Percentiles rank a stretch among this genome's conserved stretches.
Conservation (phyloP, 805 yeast genomes). For the Tetrapisispora taiwanensis region DNA sequence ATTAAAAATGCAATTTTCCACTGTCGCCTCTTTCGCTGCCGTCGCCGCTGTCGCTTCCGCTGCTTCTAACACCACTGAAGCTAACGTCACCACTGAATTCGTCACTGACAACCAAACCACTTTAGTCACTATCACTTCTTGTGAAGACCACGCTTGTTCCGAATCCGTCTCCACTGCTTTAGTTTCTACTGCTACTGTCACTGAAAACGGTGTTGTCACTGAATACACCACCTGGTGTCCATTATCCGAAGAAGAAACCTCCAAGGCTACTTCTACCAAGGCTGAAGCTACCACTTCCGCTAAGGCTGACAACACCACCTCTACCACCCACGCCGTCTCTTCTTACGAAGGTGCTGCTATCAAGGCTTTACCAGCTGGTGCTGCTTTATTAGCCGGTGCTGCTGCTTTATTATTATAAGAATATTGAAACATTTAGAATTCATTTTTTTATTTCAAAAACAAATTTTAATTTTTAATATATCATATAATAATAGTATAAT, state of each 20-base stretch:
- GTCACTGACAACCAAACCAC: conserved; percentile 24
- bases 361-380: conserved; percentile 38
- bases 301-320: conserved; percentile 6
- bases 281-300: conserved; percentile 14
- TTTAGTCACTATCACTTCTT: conserved; percentile 30
- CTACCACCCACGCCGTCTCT: conserved; percentile 23
- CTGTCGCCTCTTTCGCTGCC: conserved; percentile 31
- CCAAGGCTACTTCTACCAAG: not conserved
- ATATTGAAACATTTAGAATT: conserved; percentile 2
- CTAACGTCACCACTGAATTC: conserved; percentile 18
- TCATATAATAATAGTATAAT: conserved; percentile 1
- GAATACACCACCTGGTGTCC: conserved; percentile 31
- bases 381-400: conserved; percentile 40
- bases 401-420: conserved; percentile 40
- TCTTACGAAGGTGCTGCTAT: conserved; percentile 37
- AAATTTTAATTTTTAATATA: not conserved
- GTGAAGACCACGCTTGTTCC: conserved; percentile 26
- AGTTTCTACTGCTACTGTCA: conserved; percentile 30
- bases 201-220: conserved; percentile 29
- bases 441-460: not conserved
- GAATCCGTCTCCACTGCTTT: conserved; percentile 29
- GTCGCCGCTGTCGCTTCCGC: conserved; percentile 25
- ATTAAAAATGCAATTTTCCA: conserved; percentile 32
- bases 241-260: conserved; percentile 14
- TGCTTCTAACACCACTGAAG: conserved; percentile 9